Percentiles rank a stretch among this genome's conserved stretches.
phyloP scores from a whole-genome alignment of 192 early-diverging fungal species.

The Spizellomyces sp. region DNA sequence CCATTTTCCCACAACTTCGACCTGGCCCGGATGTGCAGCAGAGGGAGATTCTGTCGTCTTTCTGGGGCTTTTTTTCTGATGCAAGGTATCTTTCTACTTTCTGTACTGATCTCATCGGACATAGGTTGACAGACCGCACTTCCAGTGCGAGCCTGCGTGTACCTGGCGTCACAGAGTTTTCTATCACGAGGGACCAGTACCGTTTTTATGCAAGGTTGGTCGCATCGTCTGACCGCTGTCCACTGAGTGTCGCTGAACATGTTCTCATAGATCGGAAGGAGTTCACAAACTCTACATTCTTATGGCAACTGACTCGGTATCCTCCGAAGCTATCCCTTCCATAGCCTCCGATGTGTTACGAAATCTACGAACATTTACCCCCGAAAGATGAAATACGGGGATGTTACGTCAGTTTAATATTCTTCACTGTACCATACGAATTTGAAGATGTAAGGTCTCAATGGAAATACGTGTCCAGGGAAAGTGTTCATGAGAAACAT shows the following conservation, averaged over 20 bases:
- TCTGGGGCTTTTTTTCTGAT: conserved; percentile 60
- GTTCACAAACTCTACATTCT: conserved; percentile 58
- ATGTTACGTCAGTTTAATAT: too few relatives aligned
- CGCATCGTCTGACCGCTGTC: conserved; percentile 1
- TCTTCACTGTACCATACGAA: too few relatives aligned
- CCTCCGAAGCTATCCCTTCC: conserved; percentile 42
- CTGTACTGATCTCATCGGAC: conserved; percentile 1
- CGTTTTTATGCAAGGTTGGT: conserved; percentile 52
- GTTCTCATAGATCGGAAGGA: conserved; percentile 45
- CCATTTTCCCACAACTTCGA: conserved; percentile 61
- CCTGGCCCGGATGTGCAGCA: conserved; percentile 65
- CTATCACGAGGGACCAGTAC: conserved; percentile 49
- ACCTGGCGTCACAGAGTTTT: conserved; percentile 57
- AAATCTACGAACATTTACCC: conserved; percentile 42
- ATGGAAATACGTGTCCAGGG: too few relatives aligned
- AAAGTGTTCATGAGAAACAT: too few relatives aligned
- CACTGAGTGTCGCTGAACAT: neutral
- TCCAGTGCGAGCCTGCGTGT: conserved; percentile 39
- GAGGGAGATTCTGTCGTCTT: conserved; percentile 53
- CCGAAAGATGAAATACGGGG: conserved; percentile 16
- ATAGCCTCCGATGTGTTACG: conserved; percentile 47
- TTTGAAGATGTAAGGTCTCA: too few relatives aligned
- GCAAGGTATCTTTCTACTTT: conserved; percentile 40
- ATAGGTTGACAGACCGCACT: neutral
- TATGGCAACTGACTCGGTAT: conserved; percentile 46